phyloP scores from a whole-genome alignment of 2,329 filamentous ascomycete species.

The Cladophialophora chaetospira region DNA sequence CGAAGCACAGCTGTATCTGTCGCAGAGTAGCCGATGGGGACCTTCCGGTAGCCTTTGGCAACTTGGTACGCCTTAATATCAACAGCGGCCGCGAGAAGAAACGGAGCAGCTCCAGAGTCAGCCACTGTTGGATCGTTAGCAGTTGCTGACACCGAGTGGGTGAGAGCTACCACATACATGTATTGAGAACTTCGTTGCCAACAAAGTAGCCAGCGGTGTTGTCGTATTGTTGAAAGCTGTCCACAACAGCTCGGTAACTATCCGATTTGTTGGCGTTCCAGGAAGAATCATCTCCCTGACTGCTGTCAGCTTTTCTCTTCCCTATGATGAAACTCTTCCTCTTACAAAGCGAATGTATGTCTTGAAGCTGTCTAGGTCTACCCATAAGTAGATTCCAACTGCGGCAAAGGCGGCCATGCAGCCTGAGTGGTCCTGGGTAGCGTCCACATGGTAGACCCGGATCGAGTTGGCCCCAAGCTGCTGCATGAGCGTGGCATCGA shows the following conservation, averaged over 20 bases:
- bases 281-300: constrained; percentile 56
- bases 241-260: constrained; percentile 70
- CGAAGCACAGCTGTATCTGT: constrained; percentile 75
- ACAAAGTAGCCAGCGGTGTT: constrained; percentile 84
- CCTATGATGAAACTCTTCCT: constrained; percentile 1
- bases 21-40: constrained; percentile 84
- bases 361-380: constrained; percentile 68
- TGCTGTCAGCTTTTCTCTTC: constrained; percentile 6
- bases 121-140: constrained; percentile 39
- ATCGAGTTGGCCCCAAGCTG: constrained; percentile 79
- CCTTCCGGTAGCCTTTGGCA: constrained; percentile 72
- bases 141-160: background rate
- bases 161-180: constrained; percentile 35
- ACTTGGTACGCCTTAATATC: constrained; percentile 83
- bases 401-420: constrained; percentile 82
- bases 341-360: constrained; percentile 48
- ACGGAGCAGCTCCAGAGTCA: constrained; percentile 70
- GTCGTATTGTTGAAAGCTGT: constrained; percentile 73
- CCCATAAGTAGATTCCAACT: constrained; percentile 78
- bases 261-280: constrained; percentile 75
- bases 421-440: constrained; percentile 67
- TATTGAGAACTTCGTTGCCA: constrained; percentile 81
- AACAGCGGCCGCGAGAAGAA: constrained; percentile 76
- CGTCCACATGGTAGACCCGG: constrained; percentile 84
- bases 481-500: constrained; percentile 76